A percentile compares a stretch with the other conserved stretches of the same genome.
Evolutionary conservation across 1,284 basidiomycete species (phyloP).

Genomic region (Xerocomus amazonicus): DNA sequence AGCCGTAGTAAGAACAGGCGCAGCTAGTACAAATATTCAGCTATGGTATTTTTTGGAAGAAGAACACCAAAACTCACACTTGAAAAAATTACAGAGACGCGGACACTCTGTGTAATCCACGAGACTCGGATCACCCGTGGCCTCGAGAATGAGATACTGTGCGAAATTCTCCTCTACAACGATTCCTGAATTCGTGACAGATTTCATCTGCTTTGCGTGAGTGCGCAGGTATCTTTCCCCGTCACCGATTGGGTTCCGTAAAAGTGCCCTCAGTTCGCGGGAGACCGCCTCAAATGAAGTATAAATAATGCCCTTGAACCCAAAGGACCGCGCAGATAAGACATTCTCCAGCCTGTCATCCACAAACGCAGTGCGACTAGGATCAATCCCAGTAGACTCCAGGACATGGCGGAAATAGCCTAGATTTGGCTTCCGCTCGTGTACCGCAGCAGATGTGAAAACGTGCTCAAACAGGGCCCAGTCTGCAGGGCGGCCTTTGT

Average conservation of each 20-base stretch:
- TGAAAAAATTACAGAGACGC: conserved; percentile 21
- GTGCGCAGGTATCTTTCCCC: conserved; percentile 12
- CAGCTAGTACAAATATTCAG: conserved; percentile 1
- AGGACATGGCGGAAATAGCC: conserved; percentile 20
- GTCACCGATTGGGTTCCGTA: conserved; percentile 6
- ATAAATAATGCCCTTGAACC: no score
- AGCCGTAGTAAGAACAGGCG: conserved; percentile 10
- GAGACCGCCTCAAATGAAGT: no score
- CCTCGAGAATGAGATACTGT: conserved; percentile 23
- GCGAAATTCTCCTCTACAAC: conserved; percentile 20
- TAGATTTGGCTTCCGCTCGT: conserved; percentile 23
- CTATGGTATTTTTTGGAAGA: no score
- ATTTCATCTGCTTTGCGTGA: conserved; percentile 18
- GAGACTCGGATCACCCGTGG: conserved; percentile 13
- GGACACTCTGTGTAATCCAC: conserved; percentile 21
- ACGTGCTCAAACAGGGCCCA: conserved; percentile 23
- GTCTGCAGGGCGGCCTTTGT: conserved; percentile 10
- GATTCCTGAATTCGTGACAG: conserved; percentile 9
- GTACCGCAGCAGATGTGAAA: conserved; percentile 19
- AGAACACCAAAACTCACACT: no score
- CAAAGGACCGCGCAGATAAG: conserved; percentile 8
- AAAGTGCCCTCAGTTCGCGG: no score
- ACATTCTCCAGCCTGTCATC: conserved; percentile 23
- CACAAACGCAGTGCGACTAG: conserved; percentile 22
- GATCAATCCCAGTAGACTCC: conserved; percentile 19